These are phyloP conservation scores for Didymella keratinophila DNA, from an alignment of 2,329 filamentous ascomycete species.

Conservation along the genomic window DNA sequence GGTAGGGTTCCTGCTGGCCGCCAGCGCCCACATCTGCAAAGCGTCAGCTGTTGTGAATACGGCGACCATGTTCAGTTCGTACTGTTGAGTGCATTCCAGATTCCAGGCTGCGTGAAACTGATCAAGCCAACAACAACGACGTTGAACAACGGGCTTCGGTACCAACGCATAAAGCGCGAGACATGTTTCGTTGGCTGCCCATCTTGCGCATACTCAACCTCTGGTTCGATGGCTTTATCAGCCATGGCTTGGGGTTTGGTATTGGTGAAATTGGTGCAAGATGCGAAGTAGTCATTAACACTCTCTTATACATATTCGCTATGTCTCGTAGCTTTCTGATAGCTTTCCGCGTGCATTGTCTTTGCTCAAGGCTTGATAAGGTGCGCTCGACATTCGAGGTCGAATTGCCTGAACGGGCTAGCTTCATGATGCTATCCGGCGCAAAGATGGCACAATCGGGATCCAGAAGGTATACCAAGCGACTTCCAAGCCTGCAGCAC, in stretches of 20 bases:
- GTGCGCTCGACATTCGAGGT: not conserved
- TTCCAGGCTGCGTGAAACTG: not conserved
- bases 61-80: not conserved
- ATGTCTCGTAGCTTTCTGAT: not conserved
- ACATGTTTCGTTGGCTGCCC: not conserved
- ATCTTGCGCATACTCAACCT: not conserved
- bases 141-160: not conserved
- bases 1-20: not conserved
- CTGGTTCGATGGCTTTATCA: not conserved
- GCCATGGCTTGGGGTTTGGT: not conserved
- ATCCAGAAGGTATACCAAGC: not conserved
- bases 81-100: not conserved
- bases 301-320: not conserved
- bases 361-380: not conserved
- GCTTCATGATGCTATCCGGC: not conserved
- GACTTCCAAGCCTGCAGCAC: not conserved
- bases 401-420: not conserved
- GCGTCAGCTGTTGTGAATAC: not conserved
- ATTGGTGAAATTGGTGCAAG: not conserved
- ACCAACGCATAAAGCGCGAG: not conserved
- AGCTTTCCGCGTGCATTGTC: not conserved
- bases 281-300: not conserved
- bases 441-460: not conserved
- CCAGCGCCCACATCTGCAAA: not conserved
- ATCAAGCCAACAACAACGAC: not conserved